Evolutionary conservation across 306 rosid species (phyloP).

Genomic region (Coriaria nepalensis): DNA sequence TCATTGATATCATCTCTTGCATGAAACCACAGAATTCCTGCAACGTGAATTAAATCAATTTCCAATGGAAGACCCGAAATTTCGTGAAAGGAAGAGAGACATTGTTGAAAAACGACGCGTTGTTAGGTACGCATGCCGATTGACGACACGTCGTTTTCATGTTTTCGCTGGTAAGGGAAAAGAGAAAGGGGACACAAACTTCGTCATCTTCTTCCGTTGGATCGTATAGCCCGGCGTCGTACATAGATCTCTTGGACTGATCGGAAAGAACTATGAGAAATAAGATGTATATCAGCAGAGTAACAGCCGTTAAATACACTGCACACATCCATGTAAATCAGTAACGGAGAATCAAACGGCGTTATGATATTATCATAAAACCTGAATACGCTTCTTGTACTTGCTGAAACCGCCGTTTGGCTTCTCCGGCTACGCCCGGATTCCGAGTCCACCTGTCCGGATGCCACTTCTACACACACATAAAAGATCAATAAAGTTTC

Average conservation of each 20-base stretch:
- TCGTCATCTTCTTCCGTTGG: constrained; percentile 70
- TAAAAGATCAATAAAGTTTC: neutral
- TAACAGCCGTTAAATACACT: neutral
- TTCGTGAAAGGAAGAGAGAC: neutral
- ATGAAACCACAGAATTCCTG: constrained; percentile 89
- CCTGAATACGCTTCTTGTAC: constrained; percentile 94
- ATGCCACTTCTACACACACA: constrained; percentile 66
- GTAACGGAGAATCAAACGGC: constrained; percentile 9
- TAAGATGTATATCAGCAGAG: constrained; percentile 7
- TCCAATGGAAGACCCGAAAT: neutral
- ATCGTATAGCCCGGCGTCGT: constrained; percentile 82
- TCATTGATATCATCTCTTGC: constrained; percentile 87
- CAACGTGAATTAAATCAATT: neutral
- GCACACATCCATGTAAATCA: too few species aligned
- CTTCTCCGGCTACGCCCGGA: constrained; percentile 51
- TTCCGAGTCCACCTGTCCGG: constrained; percentile 68
- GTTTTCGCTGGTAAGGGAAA: constrained; percentile 12
- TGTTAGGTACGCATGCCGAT: too few species aligned
- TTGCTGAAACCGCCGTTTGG: constrained; percentile 78
- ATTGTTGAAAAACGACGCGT: neutral
- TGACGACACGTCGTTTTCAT: constrained; percentile 12
- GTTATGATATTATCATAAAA: constrained; percentile 5
- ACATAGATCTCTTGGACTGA: constrained; percentile 70
- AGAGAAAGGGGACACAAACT: constrained; percentile 29
- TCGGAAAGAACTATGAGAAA: constrained; percentile 66